Evolutionary conservation across 176 grass and related monocot genomes (phyloP), one percentile per base, ranked within the genome.

Genomic region (Pontederia crassipes): DNA sequence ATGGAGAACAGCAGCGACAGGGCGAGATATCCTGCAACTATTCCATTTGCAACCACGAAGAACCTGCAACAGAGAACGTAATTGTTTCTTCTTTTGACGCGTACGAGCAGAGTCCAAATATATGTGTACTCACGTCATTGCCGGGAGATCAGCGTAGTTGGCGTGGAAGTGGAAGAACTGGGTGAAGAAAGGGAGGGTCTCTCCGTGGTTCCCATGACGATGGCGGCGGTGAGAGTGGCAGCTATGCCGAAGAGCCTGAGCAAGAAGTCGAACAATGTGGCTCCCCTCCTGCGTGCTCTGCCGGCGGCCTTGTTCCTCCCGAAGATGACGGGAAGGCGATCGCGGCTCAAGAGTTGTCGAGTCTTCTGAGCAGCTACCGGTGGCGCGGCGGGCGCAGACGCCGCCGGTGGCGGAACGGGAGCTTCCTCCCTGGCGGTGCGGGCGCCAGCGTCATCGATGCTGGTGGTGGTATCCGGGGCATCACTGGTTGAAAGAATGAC

Each of bases 111-210:
- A 40, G 32, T 40, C 32, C 32, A 40, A 40, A 40, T 40, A 40
- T 40, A 40, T 24, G 20, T 24, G 20, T 16, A 59, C 75, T 46
- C 28, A 95, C 89, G 16, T 70, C 69, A 95, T 79, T 0, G 83
- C 86, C 2, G 83, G 83, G 67, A 95, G 89, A 75, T 95, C 86
- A 54, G 81, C 74, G 73, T 74, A 95, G 52, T 85, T 65, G 13
- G 91, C 86, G 15, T 71, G 86, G 65, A 95, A 95, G 78, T 95
- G 83, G 72, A 87, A 85, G 72, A 64, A 75, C 61, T 84, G 54
- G 16, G 91, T 96, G 91, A 90, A 87, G 58, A 96, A 80, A 32
- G 83, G 81, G 0, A 90, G 78, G 6, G 66, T 77, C 80, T 90
- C 83, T 84, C 54, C n/a, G 86, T 71, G 5, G 86, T 96, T 26